Evolutionary conservation across 768 basidiomycete species (phyloP).

Genomic region (Podaxis mareebaensis): DNA sequence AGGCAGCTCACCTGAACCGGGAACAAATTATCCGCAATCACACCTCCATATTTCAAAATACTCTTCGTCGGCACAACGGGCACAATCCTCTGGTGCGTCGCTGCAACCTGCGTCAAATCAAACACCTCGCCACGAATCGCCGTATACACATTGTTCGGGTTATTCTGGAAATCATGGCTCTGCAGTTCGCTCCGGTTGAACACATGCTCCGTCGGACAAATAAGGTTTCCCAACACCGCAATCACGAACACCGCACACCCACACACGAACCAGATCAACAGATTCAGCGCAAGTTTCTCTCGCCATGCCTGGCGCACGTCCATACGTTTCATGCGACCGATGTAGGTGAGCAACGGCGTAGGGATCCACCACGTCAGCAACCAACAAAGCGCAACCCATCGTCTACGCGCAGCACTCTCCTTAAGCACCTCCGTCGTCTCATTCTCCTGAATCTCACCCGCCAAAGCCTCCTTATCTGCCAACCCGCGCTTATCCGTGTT

Average conservation of each 20-base stretch:
- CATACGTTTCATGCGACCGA: slow-evolving; percentile 92
- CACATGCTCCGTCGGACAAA: slow-evolving; percentile 94
- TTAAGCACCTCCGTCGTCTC: slow-evolving; percentile 88
- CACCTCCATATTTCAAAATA: slow-evolving; percentile 83
- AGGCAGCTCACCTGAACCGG: slow-evolving; percentile 77
- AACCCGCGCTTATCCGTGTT: slow-evolving; percentile 72
- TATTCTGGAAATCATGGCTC: slow-evolving; percentile 60
- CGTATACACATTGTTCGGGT: slow-evolving; percentile 76
- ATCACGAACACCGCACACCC: slow-evolving; percentile 91
- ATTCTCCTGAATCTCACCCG: slow-evolving; percentile 83
- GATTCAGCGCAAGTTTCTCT: slow-evolving; percentile 92
- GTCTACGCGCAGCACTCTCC: slow-evolving; percentile 75
- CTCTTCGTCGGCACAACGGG: slow-evolving; percentile 73
- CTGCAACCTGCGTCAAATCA: slow-evolving; percentile 70
- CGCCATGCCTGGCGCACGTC: slow-evolving; percentile 97
- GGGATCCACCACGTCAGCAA: slow-evolving; percentile 93
- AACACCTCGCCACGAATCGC: slow-evolving; percentile 94
- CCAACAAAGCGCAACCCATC: slow-evolving; percentile 90
- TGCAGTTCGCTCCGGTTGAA: slow-evolving; percentile 79
- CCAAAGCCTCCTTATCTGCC: slow-evolving; percentile 78
- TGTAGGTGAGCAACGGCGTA: slow-evolving; percentile 58
- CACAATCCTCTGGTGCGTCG: slow-evolving; percentile 67
- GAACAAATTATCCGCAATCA: slow-evolving; percentile 74
- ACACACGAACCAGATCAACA: slow-evolving; percentile 95
- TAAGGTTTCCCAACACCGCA: slow-evolving; percentile 79